A percentile compares a stretch with the other conserved stretches of the same genome.
Evolutionary conservation across 108 stramenopile genomes (phyloP).

Genomic region (Fistulifera pelliculosa): DNA sequence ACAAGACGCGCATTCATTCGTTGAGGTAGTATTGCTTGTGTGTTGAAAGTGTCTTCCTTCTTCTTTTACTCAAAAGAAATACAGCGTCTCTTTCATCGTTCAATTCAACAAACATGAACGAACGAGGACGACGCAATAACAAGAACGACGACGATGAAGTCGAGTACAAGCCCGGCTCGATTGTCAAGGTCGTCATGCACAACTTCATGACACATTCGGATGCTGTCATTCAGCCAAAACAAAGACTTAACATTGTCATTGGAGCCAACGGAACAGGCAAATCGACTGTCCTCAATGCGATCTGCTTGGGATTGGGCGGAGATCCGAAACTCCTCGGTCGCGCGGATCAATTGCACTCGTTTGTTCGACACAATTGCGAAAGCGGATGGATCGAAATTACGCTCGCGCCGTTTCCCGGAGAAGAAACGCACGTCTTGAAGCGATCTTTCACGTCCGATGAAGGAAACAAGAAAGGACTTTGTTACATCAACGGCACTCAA

Average conservation of each 20-base stretch:
- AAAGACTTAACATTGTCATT: slow-evolving; percentile 88
- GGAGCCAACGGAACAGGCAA: slow-evolving; percentile 96
- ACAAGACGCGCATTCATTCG: no score
- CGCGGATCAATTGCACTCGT: slow-evolving; percentile 73
- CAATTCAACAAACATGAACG: background rate
- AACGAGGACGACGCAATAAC: background rate
- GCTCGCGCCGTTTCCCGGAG: slow-evolving; percentile 30
- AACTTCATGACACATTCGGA: slow-evolving; percentile 72
- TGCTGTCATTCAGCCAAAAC: slow-evolving; percentile 60
- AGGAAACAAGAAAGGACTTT: slow-evolving; percentile 22
- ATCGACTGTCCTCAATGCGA: slow-evolving; percentile 88
- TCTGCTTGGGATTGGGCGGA: slow-evolving; percentile 90
- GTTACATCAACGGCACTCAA: slow-evolving; percentile 42
- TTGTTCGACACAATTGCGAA: slow-evolving; percentile 80
- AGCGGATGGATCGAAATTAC: slow-evolving; percentile 79
- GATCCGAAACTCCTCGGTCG: slow-evolving; percentile 79
- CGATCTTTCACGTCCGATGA: slow-evolving; percentile 37
- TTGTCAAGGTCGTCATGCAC: slow-evolving; percentile 49
- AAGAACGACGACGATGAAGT: background rate
- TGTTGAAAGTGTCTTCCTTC: no score
- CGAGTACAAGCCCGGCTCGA: slow-evolving; percentile 68
- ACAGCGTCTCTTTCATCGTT: no score
- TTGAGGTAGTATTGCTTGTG: no score
- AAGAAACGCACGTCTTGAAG: slow-evolving; percentile 19
- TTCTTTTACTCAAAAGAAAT: no score